Evolutionary conservation across 192 early-diverging fungal species (phyloP).

Genomic region (Coemansia pectinata): DNA sequence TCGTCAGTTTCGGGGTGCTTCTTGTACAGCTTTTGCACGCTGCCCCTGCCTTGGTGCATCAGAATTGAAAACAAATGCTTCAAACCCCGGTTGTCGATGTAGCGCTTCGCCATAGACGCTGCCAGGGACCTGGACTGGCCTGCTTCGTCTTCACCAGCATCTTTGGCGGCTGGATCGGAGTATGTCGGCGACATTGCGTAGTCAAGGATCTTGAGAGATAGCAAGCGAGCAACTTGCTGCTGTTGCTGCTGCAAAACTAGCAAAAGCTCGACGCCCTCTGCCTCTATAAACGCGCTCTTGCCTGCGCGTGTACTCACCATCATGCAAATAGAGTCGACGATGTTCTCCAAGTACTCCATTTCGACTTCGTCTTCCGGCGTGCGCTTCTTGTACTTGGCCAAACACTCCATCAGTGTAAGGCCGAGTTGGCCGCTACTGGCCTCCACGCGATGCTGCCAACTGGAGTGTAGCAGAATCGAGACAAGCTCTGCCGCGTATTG

Average conservation of each 20-base stretch:
- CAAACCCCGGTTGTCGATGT: slow-evolving; percentile 81
- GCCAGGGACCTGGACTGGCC: not conserved
- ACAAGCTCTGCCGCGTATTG: slow-evolving; percentile 86
- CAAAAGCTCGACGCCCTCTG: slow-evolving; percentile 92
- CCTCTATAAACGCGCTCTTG: slow-evolving; percentile 74
- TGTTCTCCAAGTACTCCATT: slow-evolving; percentile 89
- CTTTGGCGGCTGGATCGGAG: not conserved
- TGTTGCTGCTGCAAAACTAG: slow-evolving; percentile 87
- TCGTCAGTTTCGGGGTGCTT: slow-evolving; percentile 79
- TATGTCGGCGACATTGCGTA: slow-evolving; percentile 63
- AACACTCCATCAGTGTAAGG: slow-evolving; percentile 68
- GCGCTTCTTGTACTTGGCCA: slow-evolving; percentile 62
- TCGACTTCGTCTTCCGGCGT: slow-evolving; percentile 86
- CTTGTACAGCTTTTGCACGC: slow-evolving; percentile 79
- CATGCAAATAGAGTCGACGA: slow-evolving; percentile 81
- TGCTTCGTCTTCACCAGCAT: not conserved
- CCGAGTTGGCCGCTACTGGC: slow-evolving; percentile 59
- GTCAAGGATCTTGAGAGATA: slow-evolving; percentile 86
- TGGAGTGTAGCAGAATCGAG: slow-evolving; percentile 79
- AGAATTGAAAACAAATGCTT: slow-evolving; percentile 86
- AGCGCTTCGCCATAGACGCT: slow-evolving; percentile 60
- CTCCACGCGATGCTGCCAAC: slow-evolving; percentile 51
- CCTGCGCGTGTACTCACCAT: slow-evolving; percentile 65
- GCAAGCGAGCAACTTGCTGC: slow-evolving; percentile 70
- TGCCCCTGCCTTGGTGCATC: slow-evolving; percentile 72